A percentile compares a stretch with the other conserved stretches of the same genome.
Evolutionary conservation across 2,329 filamentous ascomycete species (phyloP).

Genomic region (Pseudogymnoascus sp.): DNA sequence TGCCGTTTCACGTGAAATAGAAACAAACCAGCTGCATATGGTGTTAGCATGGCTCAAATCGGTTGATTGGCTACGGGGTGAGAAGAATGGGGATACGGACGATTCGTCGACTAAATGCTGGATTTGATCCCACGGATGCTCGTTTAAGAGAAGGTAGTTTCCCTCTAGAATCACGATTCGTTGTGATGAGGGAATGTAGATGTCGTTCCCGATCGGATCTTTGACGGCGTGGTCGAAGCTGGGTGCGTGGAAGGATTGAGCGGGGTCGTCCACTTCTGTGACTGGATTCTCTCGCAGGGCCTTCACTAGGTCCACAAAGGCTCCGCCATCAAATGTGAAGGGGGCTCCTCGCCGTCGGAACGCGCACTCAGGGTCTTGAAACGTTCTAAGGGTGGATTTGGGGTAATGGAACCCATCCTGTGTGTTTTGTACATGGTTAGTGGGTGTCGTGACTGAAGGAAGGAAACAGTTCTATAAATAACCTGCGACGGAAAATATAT

Average conservation of each 20-base stretch:
- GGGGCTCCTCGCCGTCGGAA: slow-evolving; percentile 27
- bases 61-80: not conserved
- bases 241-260: slow-evolving; percentile 26
- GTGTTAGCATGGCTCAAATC: not conserved
- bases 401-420: slow-evolving; percentile 30
- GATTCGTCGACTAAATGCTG: slow-evolving; percentile 41
- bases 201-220: slow-evolving; percentile 41
- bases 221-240: slow-evolving; percentile 46
- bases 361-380: slow-evolving; percentile 22
- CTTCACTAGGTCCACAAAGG: slow-evolving; percentile 21
- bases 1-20: slow-evolving; percentile 21
- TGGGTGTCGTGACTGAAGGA: not conserved
- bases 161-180: slow-evolving; percentile 45
- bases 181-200: slow-evolving; percentile 35
- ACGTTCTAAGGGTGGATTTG: slow-evolving; percentile 18
- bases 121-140: slow-evolving; percentile 38
- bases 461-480: not conserved
- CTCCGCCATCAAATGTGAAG: slow-evolving; percentile 28
- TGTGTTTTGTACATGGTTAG: not conserved
- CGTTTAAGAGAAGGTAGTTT: slow-evolving; percentile 41
- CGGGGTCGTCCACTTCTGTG: slow-evolving; percentile 12
- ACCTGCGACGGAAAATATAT: not conserved
- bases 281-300: slow-evolving; percentile 21
- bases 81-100: slow-evolving; percentile 13
- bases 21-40: slow-evolving; percentile 26